Conservation (phyloP, 176 grass and related monocot genomes). For the Poa annua region DNA sequence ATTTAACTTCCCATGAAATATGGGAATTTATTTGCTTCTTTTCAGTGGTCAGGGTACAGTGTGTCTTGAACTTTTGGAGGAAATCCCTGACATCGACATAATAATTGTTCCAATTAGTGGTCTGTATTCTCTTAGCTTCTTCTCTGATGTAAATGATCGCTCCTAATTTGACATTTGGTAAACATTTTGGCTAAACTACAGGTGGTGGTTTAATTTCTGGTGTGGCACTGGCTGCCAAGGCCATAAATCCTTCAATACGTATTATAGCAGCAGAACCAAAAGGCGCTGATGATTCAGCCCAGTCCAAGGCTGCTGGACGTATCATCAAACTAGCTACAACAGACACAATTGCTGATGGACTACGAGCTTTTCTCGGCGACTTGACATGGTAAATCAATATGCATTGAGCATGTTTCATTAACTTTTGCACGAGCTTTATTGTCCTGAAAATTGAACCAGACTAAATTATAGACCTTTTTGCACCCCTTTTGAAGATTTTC, state of each 20-base stretch:
- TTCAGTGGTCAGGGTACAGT: constrained; percentile 95
- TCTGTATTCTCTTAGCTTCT: constrained; percentile 38
- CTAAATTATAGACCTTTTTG: neutral
- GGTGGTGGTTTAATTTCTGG: constrained; percentile 95
- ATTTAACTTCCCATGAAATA: constrained; percentile 18
- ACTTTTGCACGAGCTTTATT: constrained; percentile 7
- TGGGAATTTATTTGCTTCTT: constrained; percentile 46
- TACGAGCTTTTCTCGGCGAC: constrained; percentile 91
- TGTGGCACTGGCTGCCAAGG: constrained; percentile 82
- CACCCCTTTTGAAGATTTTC: neutral
- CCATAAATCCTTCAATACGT: constrained; percentile 80
- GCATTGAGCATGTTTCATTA: neutral
- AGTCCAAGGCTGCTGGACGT: constrained; percentile 77
- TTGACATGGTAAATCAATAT: constrained; percentile 71
- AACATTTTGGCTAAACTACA: constrained; percentile 40
- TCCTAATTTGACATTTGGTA: neutral
- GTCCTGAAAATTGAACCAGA: neutral
- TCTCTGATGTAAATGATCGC: neutral
- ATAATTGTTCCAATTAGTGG: constrained; percentile 95
- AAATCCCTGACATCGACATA: constrained; percentile 69
- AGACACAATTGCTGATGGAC: constrained; percentile 87
- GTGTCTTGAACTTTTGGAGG: constrained; percentile 82
- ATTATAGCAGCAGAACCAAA: constrained; percentile 89
- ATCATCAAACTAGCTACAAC: constrained; percentile 74
- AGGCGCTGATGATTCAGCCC: constrained; percentile 87